A percentile compares a stretch with the other conserved stretches of the same genome.
These are phyloP conservation scores for Saprolegnia parasitica DNA, from an alignment of 352 stramenopile genomes.

Conservation along the genomic window DNA sequence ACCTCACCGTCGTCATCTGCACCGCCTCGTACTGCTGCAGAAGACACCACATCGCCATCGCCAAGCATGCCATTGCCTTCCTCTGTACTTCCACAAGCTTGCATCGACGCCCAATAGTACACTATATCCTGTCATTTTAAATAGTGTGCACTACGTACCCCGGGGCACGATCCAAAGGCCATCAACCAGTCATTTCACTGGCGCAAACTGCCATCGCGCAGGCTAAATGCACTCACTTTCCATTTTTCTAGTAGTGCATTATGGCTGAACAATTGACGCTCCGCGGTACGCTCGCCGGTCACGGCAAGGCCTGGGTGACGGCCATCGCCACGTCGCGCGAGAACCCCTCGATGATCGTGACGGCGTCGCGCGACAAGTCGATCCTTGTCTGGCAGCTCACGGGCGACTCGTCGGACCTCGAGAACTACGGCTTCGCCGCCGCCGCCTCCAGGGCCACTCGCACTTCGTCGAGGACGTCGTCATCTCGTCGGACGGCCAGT, in stretches of 20 bases:
- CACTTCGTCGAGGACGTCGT: conserved; percentile 99
- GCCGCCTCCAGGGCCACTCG: conserved; percentile 96
- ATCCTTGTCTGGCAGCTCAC: conserved; percentile 85
- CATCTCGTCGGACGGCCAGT: conserved; percentile 98
- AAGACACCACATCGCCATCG: too few relatives aligned
- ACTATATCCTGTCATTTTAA: too few relatives aligned
- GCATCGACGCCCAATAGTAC: too few relatives aligned
- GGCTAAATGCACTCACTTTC: conserved; percentile 6
- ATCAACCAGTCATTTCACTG: conserved; percentile 1
- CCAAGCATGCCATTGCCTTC: too few relatives aligned
- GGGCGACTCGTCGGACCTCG: conserved; percentile 81
- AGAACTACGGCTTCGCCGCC: conserved; percentile 98
- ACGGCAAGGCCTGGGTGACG: conserved; percentile 89
- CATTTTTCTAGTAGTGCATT: conserved; percentile 20
- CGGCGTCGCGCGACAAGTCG: conserved; percentile 97
- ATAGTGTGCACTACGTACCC: not conserved
- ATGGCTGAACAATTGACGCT: conserved; percentile 39
- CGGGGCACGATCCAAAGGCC: not conserved
- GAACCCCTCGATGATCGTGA: conserved; percentile 99
- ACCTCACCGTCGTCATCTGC: too few relatives aligned
- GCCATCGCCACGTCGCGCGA: conserved; percentile 97
- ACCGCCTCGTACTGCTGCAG: too few relatives aligned
- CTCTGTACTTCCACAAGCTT: too few relatives aligned
- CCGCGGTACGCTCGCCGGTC: conserved; percentile 80
- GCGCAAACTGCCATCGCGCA: not conserved